Base-by-base conservation (phyloP, 805 yeast species). In the Komagataella mondaviorum region DNA sequence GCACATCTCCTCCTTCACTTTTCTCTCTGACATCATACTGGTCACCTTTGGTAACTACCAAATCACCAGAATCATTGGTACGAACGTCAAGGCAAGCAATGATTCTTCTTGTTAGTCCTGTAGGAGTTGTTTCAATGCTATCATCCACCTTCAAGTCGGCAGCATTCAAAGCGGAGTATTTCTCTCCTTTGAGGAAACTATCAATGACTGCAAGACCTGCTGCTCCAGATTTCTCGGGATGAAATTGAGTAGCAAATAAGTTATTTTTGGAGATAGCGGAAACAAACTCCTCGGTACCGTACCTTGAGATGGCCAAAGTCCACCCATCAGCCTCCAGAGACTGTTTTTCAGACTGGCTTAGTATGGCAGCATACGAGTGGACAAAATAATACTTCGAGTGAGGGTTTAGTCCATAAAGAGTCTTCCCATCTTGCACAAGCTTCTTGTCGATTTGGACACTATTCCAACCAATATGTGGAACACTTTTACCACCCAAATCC, bases 391-490 rank as follows among this genome's bases (percentile, higher is more conserved):
- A 93, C 63, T 88, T 85, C 57, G 78, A 76, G 48, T 67, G 68
- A 23, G 84, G 81, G 55, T 80, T 78, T 50, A 93, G 67, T 1
- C 86, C 85, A 63, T 71, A 91, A 23, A 86, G 69, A 1, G 70
- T 61, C 49, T 60, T 52, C 1, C 55, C 57, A 6, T 47, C 45
- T 4, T 51, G 45, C 24, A 57, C 54, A n/a, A 55, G 51, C 0
- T 60, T 58, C 14, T 59, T 53, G 4, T 14, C 17, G 12, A 61
- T 55, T 1, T 45, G 46, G 39, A 56, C 51, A 3, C 64, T 60
- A 63, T 89, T 91, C 99, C 99, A 93, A 17, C 99, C 99, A 56
- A 93, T 91, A 58, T 88, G 90, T 1, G 99, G 99, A 6, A 93
- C 99, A 10, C 96, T 77, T 64, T 93, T 93, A 20, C 52, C 52